These are phyloP conservation scores for Glebionis coronaria DNA, from an alignment of 129 eudicot genomes.

Conservation along the genomic window DNA sequence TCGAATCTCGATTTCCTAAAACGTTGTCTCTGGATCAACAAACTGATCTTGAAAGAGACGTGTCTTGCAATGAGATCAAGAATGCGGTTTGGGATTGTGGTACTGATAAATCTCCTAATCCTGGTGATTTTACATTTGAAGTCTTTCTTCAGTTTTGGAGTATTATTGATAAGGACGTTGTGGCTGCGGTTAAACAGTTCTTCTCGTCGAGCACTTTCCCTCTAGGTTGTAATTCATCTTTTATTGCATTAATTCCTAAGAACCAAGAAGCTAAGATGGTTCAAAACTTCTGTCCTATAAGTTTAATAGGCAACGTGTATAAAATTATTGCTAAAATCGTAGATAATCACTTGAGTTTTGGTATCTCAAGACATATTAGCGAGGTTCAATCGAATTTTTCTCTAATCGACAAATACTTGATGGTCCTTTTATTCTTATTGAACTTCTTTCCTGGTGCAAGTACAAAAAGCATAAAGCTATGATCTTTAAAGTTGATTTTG, in stretches of 20 bases:
- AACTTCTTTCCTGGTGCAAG: not conserved
- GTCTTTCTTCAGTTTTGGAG: not conserved
- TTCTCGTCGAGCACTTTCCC: not conserved
- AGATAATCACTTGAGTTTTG: not conserved
- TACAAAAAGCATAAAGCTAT: not conserved
- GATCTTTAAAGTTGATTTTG: not conserved
- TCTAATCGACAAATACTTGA: not conserved
- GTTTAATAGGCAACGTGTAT: not conserved
- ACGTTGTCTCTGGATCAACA: not conserved
- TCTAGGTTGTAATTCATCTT: not conserved
- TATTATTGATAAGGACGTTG: not conserved
- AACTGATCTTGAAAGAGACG: not conserved
- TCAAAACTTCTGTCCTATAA: not conserved
- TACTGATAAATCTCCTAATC: not conserved
- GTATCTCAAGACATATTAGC: not conserved
- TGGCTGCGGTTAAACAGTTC: not conserved
- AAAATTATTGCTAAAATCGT: not conserved
- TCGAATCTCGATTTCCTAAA: not conserved
- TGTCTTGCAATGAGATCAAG: not conserved
- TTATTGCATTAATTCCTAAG: constrained; percentile 4
- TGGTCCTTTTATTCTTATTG: not conserved
- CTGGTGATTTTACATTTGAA: not conserved
- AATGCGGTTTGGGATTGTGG: not conserved
- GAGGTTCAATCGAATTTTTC: not conserved
- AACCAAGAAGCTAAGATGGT: not conserved